Conservation (phyloP, 2,329 filamentous ascomycete genomes). For the Beauveria rudraprayagi region DNA sequence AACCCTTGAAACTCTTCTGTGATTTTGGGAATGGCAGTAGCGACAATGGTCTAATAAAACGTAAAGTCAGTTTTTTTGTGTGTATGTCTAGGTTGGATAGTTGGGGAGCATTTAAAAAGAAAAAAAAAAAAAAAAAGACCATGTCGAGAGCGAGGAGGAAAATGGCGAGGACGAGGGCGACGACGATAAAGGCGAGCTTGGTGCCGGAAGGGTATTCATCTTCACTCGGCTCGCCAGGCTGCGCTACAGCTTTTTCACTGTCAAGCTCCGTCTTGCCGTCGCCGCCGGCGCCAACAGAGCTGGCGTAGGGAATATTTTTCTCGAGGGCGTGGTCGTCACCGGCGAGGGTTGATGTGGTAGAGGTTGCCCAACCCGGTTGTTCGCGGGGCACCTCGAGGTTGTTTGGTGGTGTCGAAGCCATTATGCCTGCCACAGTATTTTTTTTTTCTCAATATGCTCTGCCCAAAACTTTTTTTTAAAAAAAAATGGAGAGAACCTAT, state of each 20-base stretch:
- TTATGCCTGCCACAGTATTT: not conserved
- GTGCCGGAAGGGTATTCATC: constrained; percentile 12
- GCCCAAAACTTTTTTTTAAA: too few relatives aligned
- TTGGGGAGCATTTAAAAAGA: too few relatives aligned
- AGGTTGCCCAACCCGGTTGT: constrained; percentile 1
- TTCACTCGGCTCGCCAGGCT: not conserved
- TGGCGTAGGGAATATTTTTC: not conserved
- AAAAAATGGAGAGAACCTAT: too few relatives aligned
- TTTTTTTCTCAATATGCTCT: too few relatives aligned
- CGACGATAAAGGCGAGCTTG: constrained; percentile 12
- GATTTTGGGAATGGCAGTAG: constrained; percentile 41
- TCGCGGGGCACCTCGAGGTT: constrained; percentile 7
- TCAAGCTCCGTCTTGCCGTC: not conserved
- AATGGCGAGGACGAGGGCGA: constrained; percentile 14
- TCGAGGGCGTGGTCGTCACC: constrained; percentile 2
- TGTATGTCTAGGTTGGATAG: too few relatives aligned
- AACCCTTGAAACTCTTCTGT: constrained; percentile 37
- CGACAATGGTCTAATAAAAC: constrained; percentile 34
- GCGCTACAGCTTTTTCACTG: not conserved
- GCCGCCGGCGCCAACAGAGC: not conserved
- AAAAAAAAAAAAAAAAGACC: not conserved
- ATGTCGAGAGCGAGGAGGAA: constrained; percentile 14
- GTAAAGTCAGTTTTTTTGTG: not conserved
- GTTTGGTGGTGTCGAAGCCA: constrained; percentile 3
- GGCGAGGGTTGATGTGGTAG: constrained; percentile 4